Evolutionary conservation across 2,329 filamentous ascomycete species (phyloP).

Genomic region (Cytospora leucostoma): DNA sequence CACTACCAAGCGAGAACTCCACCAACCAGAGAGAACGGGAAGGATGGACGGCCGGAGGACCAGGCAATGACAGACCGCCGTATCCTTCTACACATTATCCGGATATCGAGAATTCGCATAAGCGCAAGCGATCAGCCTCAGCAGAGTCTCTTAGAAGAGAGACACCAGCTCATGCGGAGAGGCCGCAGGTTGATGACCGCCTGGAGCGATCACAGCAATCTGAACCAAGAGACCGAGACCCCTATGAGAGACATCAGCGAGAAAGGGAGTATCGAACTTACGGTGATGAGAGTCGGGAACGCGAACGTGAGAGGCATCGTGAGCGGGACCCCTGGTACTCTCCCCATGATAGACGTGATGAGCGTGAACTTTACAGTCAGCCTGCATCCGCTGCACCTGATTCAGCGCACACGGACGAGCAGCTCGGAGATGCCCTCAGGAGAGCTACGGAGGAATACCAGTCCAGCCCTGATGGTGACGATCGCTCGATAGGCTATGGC

Average conservation of each 20-base stretch:
- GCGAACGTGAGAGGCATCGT: conserved; percentile 38
- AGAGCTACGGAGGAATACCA: conserved; percentile 53
- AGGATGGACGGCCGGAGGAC: conserved; percentile 40
- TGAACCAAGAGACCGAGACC: conserved; percentile 30
- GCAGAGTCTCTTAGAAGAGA: conserved; percentile 49
- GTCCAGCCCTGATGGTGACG: conserved; percentile 58
- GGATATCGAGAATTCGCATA: conserved; percentile 54
- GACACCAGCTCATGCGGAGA: conserved; percentile 34
- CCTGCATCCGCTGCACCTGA: conserved; percentile 48
- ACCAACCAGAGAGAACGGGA: conserved; percentile 41
- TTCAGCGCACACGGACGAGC: conserved; percentile 53
- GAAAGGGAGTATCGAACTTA: conserved; percentile 47
- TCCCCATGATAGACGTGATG: conserved; percentile 47
- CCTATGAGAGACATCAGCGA: conserved; percentile 28
- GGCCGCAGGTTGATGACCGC: conserved; percentile 38
- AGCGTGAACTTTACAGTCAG: conserved; percentile 48
- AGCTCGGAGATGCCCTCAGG: conserved; percentile 47
- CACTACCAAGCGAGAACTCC: conserved; percentile 34
- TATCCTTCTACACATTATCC: conserved; percentile 45
- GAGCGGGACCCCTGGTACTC: conserved; percentile 50
- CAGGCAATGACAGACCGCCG: conserved; percentile 44
- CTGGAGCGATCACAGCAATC: conserved; percentile 28
- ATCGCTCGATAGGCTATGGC: conserved; percentile 43
- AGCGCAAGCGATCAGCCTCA: conserved; percentile 71
- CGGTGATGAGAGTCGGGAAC: conserved; percentile 49